phyloP scores from a whole-genome alignment of 495 filamentous ascomycete species.

The Paragyromitra xinjiangensis region DNA sequence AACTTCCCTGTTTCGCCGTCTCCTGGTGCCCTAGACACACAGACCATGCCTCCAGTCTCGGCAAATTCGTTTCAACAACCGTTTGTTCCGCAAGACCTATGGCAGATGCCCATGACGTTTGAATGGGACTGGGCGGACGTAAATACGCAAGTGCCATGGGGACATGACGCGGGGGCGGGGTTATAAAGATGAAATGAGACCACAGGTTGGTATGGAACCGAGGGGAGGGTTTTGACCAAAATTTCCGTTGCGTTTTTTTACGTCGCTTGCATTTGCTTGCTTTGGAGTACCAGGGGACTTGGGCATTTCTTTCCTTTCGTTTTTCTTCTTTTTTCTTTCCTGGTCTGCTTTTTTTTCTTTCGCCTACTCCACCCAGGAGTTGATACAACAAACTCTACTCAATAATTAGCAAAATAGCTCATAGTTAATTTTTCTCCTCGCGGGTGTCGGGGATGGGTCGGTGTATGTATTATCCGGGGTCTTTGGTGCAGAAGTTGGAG shows the following conservation, averaged over 20 bases:
- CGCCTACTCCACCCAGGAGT: constrained; percentile 8
- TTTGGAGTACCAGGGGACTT: constrained; percentile 46
- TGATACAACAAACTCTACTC: constrained; percentile 40
- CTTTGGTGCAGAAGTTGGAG: neutral
- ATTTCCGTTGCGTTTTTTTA: constrained; percentile 28
- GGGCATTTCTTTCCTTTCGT: constrained; percentile 40
- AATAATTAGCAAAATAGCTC: constrained; percentile 50
- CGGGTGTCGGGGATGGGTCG: constrained; percentile 56
- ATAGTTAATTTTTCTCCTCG: constrained; percentile 40
- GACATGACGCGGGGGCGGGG: constrained; percentile 27
- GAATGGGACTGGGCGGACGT: constrained; percentile 97
- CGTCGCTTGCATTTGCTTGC: constrained; percentile 25
- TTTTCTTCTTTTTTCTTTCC: constrained; percentile 18
- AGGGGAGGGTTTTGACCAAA: constrained; percentile 6
- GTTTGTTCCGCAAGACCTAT: constrained; percentile 95
- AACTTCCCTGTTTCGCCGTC: constrained; percentile 63
- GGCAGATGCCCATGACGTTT: constrained; percentile 93
- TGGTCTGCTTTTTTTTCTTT: neutral
- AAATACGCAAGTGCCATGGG: constrained; percentile 52
- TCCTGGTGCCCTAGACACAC: constrained; percentile 56
- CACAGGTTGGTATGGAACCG: neutral
- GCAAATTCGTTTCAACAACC: constrained; percentile 79
- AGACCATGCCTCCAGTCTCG: constrained; percentile 61
- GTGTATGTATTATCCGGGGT: constrained; percentile 25
- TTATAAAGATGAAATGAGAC: constrained; percentile 11